These are phyloP conservation scores for Lactarius deliciosus DNA, from an alignment of 768 basidiomycete species.

Conservation along the genomic window DNA sequence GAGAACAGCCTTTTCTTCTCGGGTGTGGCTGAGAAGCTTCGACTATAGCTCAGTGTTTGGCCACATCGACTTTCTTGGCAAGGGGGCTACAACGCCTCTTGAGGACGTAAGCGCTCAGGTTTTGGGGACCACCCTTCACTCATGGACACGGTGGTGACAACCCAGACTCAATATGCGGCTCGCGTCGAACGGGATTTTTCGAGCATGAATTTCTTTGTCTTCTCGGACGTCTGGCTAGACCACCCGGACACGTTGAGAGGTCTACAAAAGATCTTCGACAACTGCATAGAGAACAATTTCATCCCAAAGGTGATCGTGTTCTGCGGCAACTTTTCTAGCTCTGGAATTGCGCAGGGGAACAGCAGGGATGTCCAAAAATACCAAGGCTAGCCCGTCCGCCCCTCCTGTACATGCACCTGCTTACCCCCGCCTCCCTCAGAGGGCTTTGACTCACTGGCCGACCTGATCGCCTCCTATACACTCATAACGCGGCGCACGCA, in stretches of 20 bases:
- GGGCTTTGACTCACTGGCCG: conserved; percentile 82
- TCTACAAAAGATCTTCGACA: conserved; percentile 83
- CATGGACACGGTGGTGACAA: background rate
- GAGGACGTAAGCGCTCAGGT: conserved; percentile 70
- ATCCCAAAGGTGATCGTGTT: conserved; percentile 88
- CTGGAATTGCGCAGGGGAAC: conserved; percentile 75
- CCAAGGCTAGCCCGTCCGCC: conserved; percentile 55
- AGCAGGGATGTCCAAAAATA: conserved; percentile 79
- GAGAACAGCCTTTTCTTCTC: conserved; percentile 27
- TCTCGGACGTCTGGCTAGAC: conserved; percentile 97
- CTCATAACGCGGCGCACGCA: conserved; percentile 74
- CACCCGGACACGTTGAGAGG: conserved; percentile 78
- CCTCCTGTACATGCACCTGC: background rate
- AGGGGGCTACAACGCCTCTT: conserved; percentile 82
- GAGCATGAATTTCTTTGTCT: conserved; percentile 84
- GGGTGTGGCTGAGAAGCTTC: conserved; percentile 23
- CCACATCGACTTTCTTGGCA: conserved; percentile 96
- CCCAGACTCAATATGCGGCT: conserved; percentile 52
- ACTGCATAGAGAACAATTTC: conserved; percentile 82
- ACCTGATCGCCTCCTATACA: conserved; percentile 81
- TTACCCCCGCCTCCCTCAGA: conserved; percentile 47
- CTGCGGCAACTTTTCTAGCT: conserved; percentile 93
- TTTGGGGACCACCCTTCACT: background rate
- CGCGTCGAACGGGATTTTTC: conserved; percentile 68
- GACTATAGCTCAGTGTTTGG: conserved; percentile 81